These are phyloP conservation scores for Nitzschia sp. DNA, from an alignment of 108 stramenopile species.

Conservation along the genomic window DNA sequence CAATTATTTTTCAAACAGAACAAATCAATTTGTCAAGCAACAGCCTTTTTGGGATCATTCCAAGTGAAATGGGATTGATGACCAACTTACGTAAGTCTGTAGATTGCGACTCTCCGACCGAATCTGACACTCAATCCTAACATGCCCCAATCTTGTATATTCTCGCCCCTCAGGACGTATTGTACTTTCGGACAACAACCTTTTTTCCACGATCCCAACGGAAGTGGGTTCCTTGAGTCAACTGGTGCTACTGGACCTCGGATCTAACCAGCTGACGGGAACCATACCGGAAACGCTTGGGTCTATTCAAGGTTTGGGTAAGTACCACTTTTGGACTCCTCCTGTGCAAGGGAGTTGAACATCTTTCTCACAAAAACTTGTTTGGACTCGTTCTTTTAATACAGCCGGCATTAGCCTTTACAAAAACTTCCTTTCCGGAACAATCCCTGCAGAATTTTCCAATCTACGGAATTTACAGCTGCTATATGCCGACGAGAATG, in stretches of 20 bases:
- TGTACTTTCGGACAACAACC: constrained; percentile 32
- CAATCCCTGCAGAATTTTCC: constrained; percentile 34
- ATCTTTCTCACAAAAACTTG: background rate
- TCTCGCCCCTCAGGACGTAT: constrained; percentile 6
- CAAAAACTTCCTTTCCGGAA: constrained; percentile 44
- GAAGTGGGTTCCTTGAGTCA: constrained; percentile 39
- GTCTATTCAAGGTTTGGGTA: constrained; percentile 13
- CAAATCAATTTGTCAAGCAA: constrained; percentile 12
- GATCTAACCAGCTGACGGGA: constrained; percentile 38
- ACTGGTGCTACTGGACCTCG: constrained; percentile 27
- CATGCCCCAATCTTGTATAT: background rate
- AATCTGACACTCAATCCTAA: background rate
- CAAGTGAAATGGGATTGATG: constrained; percentile 9
- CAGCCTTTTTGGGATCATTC: constrained; percentile 8
- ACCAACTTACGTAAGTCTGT: constrained; percentile 10
- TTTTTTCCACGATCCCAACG: constrained; percentile 35
- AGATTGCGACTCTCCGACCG: background rate
- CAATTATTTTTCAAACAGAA: background rate
- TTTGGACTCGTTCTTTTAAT: background rate
- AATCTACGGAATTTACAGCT: constrained; percentile 28
- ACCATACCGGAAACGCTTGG: constrained; percentile 28
- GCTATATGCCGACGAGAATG: constrained; percentile 43
- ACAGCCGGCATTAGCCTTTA: constrained; percentile 30
- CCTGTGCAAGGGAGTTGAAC: too few species aligned
- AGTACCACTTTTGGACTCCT: background rate